Percentiles rank a stretch among this genome's conserved stretches.
Evolutionary conservation across 352 stramenopile genomes (phyloP).

Genomic region (Peronospora tabacina): DNA sequence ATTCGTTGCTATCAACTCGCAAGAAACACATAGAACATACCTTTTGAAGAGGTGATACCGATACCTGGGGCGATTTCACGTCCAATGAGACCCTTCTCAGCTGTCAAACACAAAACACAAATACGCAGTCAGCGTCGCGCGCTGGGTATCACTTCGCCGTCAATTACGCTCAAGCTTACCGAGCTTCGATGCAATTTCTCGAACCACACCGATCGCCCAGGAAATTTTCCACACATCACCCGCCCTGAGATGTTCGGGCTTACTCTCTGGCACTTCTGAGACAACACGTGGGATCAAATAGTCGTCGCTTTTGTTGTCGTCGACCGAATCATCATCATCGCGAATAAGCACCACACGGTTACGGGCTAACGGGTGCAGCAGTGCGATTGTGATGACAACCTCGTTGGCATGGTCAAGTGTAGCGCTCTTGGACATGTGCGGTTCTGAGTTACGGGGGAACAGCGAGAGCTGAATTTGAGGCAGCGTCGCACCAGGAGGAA

Average conservation of each 20-base stretch:
- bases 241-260: slow-evolving; percentile 42
- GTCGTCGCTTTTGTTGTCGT: slow-evolving; percentile 30
- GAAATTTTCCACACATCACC: slow-evolving; percentile 61
- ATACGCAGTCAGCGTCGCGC: neutral
- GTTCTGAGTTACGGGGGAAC: slow-evolving; percentile 80
- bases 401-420: slow-evolving; percentile 36
- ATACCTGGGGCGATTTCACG: slow-evolving; percentile 37
- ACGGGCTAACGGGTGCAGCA: slow-evolving; percentile 49
- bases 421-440: slow-evolving; percentile 50
- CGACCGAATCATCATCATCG: slow-evolving; percentile 27
- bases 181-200: slow-evolving; percentile 41
- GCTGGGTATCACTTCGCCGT: neutral
- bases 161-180: slow-evolving; percentile 20
- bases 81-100: slow-evolving; percentile 34
- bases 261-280: slow-evolving; percentile 39
- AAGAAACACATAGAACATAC: slow-evolving; percentile 14
- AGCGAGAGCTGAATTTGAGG: slow-evolving; percentile 87
- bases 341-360: slow-evolving; percentile 41
- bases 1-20: neutral
- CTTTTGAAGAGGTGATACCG: slow-evolving; percentile 23
- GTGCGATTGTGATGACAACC: slow-evolving; percentile 77
- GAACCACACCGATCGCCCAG: slow-evolving; percentile 48
- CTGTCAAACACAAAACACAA: slow-evolving; percentile 15
- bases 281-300: slow-evolving; percentile 40
- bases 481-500: slow-evolving; percentile 48